Base-by-base conservation (phyloP, 768 basidiomycete genomes). In the Termitomyces sp. region DNA sequence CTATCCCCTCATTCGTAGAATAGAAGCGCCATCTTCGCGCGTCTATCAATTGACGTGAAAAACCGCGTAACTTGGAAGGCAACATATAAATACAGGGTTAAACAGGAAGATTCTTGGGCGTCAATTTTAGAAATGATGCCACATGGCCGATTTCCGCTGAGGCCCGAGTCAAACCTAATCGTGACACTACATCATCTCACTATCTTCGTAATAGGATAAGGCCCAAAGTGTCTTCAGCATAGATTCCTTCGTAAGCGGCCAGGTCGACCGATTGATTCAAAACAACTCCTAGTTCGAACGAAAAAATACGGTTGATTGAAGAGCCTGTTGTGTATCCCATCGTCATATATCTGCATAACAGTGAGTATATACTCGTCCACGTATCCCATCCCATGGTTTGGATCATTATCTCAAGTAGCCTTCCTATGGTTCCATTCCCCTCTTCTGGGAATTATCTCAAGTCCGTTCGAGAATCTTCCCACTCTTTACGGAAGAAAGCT, bases 401-500 rank as follows among this genome's bases (percentile, higher is more conserved):
- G n/a, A n/a, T 16, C 9, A 32, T 32, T 37, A n/a, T 35, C 37
- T 27, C 32, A 21, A 27, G 34, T 35, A 16, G 12, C 17, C 17
- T 50, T 25, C 21, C 11, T 1, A 59, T 67, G 53, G 61, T 68
- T 54, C 63, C 70, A 14, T 70, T 82, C 53, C 82, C 85, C 57
- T 69, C 78, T 44, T 72, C 80, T 51, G 75, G 80, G 21, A 60
- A 67, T 35, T 87, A 77, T 64, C 60, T 87, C 17, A 62, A 75
- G 37, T 75, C 81, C 14, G 79, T 90, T 37, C 79, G 81, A 47
- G 66, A 77, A 47, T 84, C 87, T 4, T 79, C 83, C 19, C 71
- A 69, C 52, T 69, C 74, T 23, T 66, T 85, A 51, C 75, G 85
- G 23, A 63, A 75, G 58, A 69, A 71, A 5, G 73, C 80, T 57